Evolutionary conservation across 108 stramenopile species (phyloP).

Genomic region (Cyclotella baltica): DNA sequence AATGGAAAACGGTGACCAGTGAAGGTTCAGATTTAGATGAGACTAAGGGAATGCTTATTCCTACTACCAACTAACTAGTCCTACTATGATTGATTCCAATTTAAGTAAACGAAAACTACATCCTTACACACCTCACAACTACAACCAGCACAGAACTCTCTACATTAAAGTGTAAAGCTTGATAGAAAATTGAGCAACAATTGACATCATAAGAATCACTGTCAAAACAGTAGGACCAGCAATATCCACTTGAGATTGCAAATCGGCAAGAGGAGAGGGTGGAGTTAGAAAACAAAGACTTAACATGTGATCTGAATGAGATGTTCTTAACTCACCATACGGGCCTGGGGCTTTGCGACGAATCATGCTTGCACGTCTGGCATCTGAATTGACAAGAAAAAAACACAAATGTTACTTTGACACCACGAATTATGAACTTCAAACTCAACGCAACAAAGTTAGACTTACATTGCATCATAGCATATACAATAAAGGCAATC

Average conservation of each 20-base stretch:
- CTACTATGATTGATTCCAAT: background rate
- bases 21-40: too few relatives aligned
- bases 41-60: too few relatives aligned
- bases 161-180: slow-evolving; percentile 74
- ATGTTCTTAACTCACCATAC: slow-evolving; percentile 50
- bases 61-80: too few relatives aligned
- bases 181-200: slow-evolving; percentile 81
- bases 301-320: background rate
- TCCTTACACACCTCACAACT: background rate
- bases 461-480: slow-evolving; percentile 86
- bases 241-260: slow-evolving; percentile 61
- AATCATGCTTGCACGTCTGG: slow-evolving; percentile 84
- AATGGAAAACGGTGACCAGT: too few relatives aligned
- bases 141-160: background rate
- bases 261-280: background rate
- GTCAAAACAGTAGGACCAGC: slow-evolving; percentile 86
- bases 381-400: slow-evolving; percentile 36
- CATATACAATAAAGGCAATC: slow-evolving; percentile 86
- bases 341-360: slow-evolving; percentile 87
- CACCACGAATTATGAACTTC: background rate
- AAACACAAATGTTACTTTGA: background rate
- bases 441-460: background rate
- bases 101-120: background rate
- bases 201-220: slow-evolving; percentile 80
- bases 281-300: background rate